Percentiles rank a stretch among this genome's conserved stretches.
Conservation (phyloP, 192 early-diverging fungal species). For the Gaertneriomyces semiglobifer region DNA sequence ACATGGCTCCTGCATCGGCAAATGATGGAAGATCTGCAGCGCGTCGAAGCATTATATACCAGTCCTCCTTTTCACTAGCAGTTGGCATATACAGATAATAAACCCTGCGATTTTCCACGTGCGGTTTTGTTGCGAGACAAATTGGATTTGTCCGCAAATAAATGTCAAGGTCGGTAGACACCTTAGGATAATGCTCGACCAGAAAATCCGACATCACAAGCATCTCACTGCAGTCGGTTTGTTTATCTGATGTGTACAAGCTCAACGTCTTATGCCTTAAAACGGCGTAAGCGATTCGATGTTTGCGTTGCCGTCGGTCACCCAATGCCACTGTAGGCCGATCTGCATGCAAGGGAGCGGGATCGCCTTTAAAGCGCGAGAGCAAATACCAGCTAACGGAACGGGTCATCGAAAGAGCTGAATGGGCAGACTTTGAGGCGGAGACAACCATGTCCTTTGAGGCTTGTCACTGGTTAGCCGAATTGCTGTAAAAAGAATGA, state of each 20-base stretch:
- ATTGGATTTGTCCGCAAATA: constrained; percentile 44
- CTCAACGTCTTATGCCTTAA: constrained; percentile 77
- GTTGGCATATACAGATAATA: constrained; percentile 41
- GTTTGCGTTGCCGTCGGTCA: constrained; percentile 22
- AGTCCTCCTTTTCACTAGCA: constrained; percentile 79
- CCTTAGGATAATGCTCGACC: constrained; percentile 41
- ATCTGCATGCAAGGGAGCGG: constrained; percentile 2
- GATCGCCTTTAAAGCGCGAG: constrained; percentile 37
- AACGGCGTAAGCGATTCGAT: constrained; percentile 56
- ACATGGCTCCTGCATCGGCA: constrained; percentile 38
- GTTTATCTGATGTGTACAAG: constrained; percentile 75
- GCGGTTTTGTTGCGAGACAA: constrained; percentile 15
- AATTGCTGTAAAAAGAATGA: constrained; percentile 12
- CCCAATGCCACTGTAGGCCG: not conserved
- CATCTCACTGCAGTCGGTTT: constrained; percentile 73
- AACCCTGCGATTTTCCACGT: not conserved
- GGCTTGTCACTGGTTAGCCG: not conserved
- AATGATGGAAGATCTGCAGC: constrained; percentile 45
- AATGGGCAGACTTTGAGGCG: constrained; percentile 19
- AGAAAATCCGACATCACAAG: constrained; percentile 67
- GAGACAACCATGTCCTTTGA: constrained; percentile 24
- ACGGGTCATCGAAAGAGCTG: constrained; percentile 5
- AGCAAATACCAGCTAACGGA: constrained; percentile 33
- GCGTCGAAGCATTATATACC: constrained; percentile 78
- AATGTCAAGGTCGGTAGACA: constrained; percentile 33